phyloP scores from a whole-genome alignment of 441 rosid species.

The Eutrema salsugineum region DNA sequence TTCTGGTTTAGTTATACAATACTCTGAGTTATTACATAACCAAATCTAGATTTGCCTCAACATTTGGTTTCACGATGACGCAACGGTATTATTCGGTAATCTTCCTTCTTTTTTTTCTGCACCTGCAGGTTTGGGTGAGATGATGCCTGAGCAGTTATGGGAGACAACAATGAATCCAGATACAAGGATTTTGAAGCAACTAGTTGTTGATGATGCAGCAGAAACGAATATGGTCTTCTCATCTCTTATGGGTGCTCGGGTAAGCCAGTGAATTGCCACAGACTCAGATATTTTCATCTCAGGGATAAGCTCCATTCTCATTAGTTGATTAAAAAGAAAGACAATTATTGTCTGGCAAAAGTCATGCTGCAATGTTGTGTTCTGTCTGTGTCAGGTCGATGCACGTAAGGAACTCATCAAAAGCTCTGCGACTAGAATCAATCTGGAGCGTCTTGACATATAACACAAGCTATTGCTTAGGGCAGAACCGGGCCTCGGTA shows the following conservation, averaged over 20 bases:
- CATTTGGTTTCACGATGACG: not conserved
- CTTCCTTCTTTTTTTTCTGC: not conserved
- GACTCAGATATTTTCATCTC: not conserved
- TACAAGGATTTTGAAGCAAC: conserved; percentile 65
- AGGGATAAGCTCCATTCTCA: not conserved
- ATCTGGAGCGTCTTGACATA: conserved; percentile 71
- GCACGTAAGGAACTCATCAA: conserved; percentile 72
- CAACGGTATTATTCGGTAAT: not conserved
- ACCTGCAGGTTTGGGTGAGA: conserved; percentile 84
- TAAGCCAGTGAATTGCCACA: conserved; percentile 28
- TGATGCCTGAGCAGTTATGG: conserved; percentile 93
- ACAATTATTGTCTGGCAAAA: not conserved
- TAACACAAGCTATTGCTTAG: conserved; percentile 26
- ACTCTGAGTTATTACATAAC: not conserved
- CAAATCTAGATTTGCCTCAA: not conserved
- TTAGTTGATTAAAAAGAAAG: not conserved
- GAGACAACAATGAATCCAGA: conserved; percentile 90
- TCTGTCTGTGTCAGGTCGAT: conserved; percentile 59
- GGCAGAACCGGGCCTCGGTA: no score
- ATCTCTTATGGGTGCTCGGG: conserved; percentile 88
- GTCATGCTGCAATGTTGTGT: not conserved
- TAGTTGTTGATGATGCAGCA: conserved; percentile 74
- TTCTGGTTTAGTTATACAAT: not conserved
- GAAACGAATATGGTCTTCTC: conserved; percentile 68
- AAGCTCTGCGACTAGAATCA: conserved; percentile 52